Evolutionary conservation across 352 stramenopile species (phyloP).

Genomic region (Globisporangium lucens): DNA sequence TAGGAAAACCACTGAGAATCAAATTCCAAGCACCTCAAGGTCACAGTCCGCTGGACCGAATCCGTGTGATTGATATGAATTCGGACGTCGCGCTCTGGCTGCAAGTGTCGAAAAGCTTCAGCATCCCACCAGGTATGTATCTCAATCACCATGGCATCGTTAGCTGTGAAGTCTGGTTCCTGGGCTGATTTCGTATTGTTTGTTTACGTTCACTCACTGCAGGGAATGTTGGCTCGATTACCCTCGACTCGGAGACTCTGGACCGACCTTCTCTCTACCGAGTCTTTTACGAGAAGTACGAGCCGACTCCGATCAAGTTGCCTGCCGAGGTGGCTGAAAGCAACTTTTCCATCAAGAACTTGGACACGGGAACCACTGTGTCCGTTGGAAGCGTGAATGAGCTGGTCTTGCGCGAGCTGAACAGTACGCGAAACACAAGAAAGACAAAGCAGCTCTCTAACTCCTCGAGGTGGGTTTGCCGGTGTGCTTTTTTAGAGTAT

Average conservation of each 20-base stretch:
- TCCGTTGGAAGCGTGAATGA: conserved; percentile 77
- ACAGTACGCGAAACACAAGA: conserved; percentile 43
- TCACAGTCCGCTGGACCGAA: conserved; percentile 74
- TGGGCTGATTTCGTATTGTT: background rate
- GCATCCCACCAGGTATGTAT: conserved; percentile 60
- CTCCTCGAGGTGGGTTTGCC: conserved; percentile 44
- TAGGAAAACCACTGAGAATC: conserved; percentile 77
- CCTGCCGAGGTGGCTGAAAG: conserved; percentile 54
- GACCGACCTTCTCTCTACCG: conserved; percentile 77
- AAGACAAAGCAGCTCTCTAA: conserved; percentile 57
- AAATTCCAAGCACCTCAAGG: conserved; percentile 65
- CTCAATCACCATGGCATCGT: background rate
- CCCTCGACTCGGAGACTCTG: conserved; percentile 77
- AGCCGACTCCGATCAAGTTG: conserved; percentile 62
- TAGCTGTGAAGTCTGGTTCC: background rate
- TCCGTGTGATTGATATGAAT: conserved; percentile 86
- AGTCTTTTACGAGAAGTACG: conserved; percentile 88
- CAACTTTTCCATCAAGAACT: conserved; percentile 74
- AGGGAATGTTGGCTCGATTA: conserved; percentile 75
- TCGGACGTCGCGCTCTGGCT: conserved; percentile 74
- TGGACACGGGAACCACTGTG: conserved; percentile 76
- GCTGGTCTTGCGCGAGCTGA: conserved; percentile 68
- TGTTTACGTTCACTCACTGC: background rate
- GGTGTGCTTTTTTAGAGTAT: background rate
- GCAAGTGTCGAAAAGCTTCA: conserved; percentile 85